Base-by-base conservation (phyloP, 148 eudicot species). In the Rhododendron vialii region DNA sequence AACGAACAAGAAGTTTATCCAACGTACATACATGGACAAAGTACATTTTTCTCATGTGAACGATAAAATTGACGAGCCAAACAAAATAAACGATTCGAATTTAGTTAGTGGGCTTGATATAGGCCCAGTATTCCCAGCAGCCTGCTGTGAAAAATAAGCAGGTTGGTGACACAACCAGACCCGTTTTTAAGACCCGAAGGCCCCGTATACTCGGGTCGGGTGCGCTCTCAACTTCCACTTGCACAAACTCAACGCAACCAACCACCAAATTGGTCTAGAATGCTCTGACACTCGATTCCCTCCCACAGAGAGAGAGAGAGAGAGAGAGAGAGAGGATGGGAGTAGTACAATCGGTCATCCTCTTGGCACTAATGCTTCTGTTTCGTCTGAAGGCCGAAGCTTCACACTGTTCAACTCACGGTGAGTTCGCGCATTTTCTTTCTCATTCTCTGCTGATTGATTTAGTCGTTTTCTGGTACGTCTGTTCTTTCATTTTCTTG, bases 381-480 rank as follows among this genome's bases (percentile, higher is more conserved):
- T 26, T 83, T 22, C 50, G 65, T 55, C 28, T 81, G 47, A 24
- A 43, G 2, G 69, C 78, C 20, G 84, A 83, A 84, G 91, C 93
- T 82, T 89, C 91, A 0, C 47, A 80, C 59, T 90, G 91, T 82
- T 88, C 87, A 11, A 88, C 82, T 75, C 89, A 87, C 38, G 93
- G 93, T 91, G 47, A 76, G 43, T 86, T 83, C 78, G 38, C 88
- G 0, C 82, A n/a, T 26, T 26, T 65, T 65, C 28, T 65, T 35
- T 5, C 0, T 20, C 36, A 2, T 50, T 59, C 33, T 36, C 26
- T 78, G 22, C 47, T 4, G 11, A 79, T 8, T 55, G 35, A 15
- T 15, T 26, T n/a, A n/a, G 0, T n/a, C 28, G 14, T 45, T 20
- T 43, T 26, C 22, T 33, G 17, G 45, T 35, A 1, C 17, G 45